phyloP scores from a whole-genome alignment of 2,329 filamentous ascomycete species.

The Monilinia aucupariae region DNA sequence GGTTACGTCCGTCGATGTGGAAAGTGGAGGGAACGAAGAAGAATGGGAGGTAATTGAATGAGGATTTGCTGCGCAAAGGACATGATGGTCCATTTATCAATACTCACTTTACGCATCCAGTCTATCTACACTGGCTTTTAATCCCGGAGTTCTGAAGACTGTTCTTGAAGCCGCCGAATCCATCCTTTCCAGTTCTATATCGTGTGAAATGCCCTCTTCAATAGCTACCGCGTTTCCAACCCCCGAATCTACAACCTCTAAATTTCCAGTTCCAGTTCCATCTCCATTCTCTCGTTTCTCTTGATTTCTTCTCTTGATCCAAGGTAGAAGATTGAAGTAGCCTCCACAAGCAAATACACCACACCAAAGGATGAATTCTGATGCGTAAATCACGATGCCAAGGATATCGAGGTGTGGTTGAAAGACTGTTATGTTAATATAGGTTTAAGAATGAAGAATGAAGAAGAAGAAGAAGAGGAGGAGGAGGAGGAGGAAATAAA shows the following conservation, averaged over 20 bases:
- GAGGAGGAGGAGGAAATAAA: constrained; percentile 9
- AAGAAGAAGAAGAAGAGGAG: not conserved
- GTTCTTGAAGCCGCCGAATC: constrained; percentile 52
- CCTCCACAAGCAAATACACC: constrained; percentile 61
- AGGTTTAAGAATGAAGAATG: not conserved
- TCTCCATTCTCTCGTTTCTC: constrained; percentile 15
- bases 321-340: constrained; percentile 59
- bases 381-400: constrained; percentile 62
- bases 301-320: constrained; percentile 41
- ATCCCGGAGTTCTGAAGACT: constrained; percentile 54
- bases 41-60: not conserved
- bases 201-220: constrained; percentile 22
- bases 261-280: constrained; percentile 12
- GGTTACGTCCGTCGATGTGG: not conserved
- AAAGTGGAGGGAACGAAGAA: not conserved
- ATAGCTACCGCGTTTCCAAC: not conserved
- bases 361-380: constrained; percentile 60
- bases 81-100: not conserved
- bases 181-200: constrained; percentile 43
- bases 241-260: too few species aligned
- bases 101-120: not conserved
- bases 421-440: constrained; percentile 41
- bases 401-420: constrained; percentile 53
- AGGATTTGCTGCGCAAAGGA: not conserved
- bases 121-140: constrained; percentile 11